These are phyloP conservation scores for Solanum neorickii DNA, from an alignment of 257 asterid genomes.

Conservation along the genomic window DNA sequence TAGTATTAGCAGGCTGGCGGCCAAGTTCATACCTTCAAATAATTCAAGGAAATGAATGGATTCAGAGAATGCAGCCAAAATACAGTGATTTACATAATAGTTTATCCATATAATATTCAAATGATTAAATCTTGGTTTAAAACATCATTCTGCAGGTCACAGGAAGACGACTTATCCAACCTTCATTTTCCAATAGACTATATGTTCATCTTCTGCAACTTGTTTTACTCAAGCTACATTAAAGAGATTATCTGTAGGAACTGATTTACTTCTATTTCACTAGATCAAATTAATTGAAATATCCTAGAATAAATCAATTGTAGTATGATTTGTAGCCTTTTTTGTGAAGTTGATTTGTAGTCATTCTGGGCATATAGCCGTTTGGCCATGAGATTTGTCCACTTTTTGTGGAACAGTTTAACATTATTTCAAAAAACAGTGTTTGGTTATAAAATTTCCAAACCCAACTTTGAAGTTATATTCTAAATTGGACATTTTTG, in stretches of 20 bases:
- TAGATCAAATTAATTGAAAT: neutral
- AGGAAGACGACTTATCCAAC: neutral
- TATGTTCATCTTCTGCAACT: neutral
- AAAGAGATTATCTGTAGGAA: neutral
- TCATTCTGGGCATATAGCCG: neutral
- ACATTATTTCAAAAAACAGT: neutral
- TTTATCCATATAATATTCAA: neutral
- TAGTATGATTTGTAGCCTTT: neutral
- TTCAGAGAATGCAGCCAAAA: neutral
- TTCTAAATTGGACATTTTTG: neutral
- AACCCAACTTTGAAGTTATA: neutral
- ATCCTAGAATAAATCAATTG: neutral
- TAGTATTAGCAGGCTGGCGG: slow-evolving; percentile 32
- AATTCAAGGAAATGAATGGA: neutral
- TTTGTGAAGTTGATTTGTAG: neutral
- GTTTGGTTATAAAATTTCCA: neutral
- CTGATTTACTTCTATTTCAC: neutral
- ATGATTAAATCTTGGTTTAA: neutral
- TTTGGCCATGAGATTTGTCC: neutral
- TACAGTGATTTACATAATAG: neutral
- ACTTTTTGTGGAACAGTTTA: neutral
- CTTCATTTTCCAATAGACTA: neutral
- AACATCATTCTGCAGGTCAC: neutral
- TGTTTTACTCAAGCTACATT: neutral
- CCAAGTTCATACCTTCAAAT: slow-evolving; percentile 32